Evolutionary conservation across 1,139 yeast genomes (phyloP).

Genomic region (Suhomyces chickasaworum): DNA sequence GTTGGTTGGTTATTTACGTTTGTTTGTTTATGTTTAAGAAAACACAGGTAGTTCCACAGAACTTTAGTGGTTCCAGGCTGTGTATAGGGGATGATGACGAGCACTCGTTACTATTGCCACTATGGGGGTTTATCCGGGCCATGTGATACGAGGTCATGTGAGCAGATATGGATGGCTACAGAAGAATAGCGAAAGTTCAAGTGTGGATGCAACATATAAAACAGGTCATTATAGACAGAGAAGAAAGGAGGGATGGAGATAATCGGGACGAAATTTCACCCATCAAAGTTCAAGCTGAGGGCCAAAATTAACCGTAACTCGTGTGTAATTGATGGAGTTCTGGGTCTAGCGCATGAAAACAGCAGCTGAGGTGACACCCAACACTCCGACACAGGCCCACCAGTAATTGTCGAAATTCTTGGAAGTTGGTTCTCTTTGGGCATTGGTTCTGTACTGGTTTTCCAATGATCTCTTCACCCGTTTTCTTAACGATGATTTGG

Average conservation of each 20-base stretch:
- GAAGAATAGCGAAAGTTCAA: background rate
- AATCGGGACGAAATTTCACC: no score
- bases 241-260: background rate
- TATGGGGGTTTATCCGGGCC: background rate
- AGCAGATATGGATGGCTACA: background rate
- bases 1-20: no score
- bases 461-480: slow-evolving; percentile 72
- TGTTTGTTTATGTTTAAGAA: no score
- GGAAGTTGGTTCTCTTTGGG: slow-evolving; percentile 49
- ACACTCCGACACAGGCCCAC: slow-evolving; percentile 42
- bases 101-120: background rate
- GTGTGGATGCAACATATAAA: slow-evolving; percentile 2
- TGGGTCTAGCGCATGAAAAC: slow-evolving; percentile 16
- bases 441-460: slow-evolving; percentile 78
- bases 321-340: no score
- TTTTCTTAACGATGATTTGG: slow-evolving; percentile 43
- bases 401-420: slow-evolving; percentile 49
- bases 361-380: slow-evolving; percentile 25
- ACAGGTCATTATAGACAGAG: background rate
- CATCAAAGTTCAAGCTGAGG: no score
- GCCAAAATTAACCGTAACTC: no score
- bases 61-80: background rate
- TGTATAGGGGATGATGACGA: slow-evolving; percentile 7
- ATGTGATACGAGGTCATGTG: background rate
- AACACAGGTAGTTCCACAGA: background rate